A percentile compares a stretch with the other conserved stretches of the same genome.
These are phyloP conservation scores for Triticum monococcum DNA, from an alignment of 176 grass and related monocot genomes.

Conservation along the genomic window DNA sequence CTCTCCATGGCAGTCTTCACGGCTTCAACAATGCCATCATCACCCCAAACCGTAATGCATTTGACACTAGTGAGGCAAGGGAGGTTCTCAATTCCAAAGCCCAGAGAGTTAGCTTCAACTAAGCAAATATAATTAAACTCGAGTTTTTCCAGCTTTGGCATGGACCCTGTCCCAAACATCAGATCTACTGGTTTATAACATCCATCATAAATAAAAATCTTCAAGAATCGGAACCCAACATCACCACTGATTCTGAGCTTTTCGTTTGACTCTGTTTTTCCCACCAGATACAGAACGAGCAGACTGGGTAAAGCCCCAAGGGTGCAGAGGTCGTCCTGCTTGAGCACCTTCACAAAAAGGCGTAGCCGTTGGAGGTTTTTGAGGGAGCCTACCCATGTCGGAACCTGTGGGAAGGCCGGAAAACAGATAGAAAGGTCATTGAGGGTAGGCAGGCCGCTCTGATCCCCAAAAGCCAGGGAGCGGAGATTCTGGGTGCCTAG, in stretches of 20 bases:
- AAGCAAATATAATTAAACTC: fast-evolving
- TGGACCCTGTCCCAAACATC: not conserved
- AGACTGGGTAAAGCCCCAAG: too few relatives aligned
- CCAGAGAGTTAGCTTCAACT: not conserved
- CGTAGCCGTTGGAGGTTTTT: too few relatives aligned
- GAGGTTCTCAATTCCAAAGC: not conserved
- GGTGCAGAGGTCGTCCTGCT: too few relatives aligned
- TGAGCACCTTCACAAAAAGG: fast-evolving
- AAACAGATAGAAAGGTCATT: fast-evolving
- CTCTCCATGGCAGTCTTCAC: not conserved
- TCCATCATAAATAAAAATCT: not conserved
- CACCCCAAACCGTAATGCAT: fast-evolving
- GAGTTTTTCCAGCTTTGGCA: not conserved
- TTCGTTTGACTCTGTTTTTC: too few relatives aligned
- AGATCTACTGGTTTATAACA: not conserved
- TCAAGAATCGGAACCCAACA: not conserved
- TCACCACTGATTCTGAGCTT: not conserved
- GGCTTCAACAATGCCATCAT: not conserved
- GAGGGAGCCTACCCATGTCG: too few relatives aligned
- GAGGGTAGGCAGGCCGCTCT: too few relatives aligned
- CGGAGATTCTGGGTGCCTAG: too few relatives aligned
- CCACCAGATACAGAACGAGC: too few relatives aligned
- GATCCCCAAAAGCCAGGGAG: too few relatives aligned
- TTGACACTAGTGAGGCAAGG: not conserved
- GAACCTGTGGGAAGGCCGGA: too few relatives aligned